Base-by-base conservation (phyloP, 176 grass and related monocot genomes). In the Elaeis guineensis region DNA sequence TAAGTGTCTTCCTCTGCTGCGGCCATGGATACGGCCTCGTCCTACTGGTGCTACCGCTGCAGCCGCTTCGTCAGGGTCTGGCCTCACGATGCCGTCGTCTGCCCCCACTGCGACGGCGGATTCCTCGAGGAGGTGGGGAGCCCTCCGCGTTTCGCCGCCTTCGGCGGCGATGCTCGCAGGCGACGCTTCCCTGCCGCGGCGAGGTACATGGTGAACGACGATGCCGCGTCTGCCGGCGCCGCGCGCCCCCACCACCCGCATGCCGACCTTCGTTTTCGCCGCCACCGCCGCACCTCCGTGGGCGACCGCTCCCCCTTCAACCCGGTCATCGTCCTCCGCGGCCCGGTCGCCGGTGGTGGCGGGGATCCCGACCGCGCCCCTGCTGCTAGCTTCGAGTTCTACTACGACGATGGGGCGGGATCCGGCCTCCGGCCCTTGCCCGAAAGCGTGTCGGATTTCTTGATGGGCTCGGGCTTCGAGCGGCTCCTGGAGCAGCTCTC, bases 41-140 rank as follows among this genome's bases (percentile, higher is more conserved):
- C 86, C 0, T 89, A 81, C 78, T 84, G 81, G 86, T 89, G 86
- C 78, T 89, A 89, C 81, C 51, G 57, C 70, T 89, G 86, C 74
- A 78, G 81, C 77, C 81, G 86, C 60, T 84, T 81, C 74, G 86
- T 89, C 54, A 62, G 81, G 70, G 77, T 80, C 22, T 19, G 77
- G 77, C 26, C 81, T 48, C 49, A 22, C 65, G 69, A 51, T 1
- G 64, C 81, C 11, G 72, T 89, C 32, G 81, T 89, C 64, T 89
- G 86, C 70, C 86, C 86, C 24, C 73, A 89, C 64, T 89, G 86
- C 66, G 74, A 84, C 57, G 86, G 74, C 54, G 86, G 81, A 74
- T 89, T 89, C 78, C 86, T 89, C 53, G 86, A 89, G 81, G 81
- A 89, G 74, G 66, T 84, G 52, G 29, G 48, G 15, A 15, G 19